phyloP scores from a whole-genome alignment of 2,329 filamentous ascomycete genomes.

The Xylariomycetidae sp. region DNA sequence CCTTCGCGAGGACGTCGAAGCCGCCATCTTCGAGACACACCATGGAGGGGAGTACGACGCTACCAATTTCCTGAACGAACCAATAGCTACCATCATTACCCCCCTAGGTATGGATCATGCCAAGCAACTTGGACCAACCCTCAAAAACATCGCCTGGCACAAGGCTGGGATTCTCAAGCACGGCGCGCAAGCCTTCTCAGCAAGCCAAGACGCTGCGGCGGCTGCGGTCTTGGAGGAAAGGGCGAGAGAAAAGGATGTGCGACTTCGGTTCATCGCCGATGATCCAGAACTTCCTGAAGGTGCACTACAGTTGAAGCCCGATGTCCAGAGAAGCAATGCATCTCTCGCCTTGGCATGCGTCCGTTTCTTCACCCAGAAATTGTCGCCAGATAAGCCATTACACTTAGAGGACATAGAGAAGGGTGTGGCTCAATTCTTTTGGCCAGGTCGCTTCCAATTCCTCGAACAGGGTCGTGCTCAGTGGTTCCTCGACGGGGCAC shows the following conservation, averaged over 20 bases:
- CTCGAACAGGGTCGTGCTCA: conserved; percentile 12
- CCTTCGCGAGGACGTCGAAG: conserved; percentile 37
- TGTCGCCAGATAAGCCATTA: background rate
- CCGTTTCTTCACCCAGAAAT: conserved; percentile 12
- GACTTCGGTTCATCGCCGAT: conserved; percentile 21
- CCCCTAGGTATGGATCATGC: conserved; percentile 45
- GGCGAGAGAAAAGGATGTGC: conserved; percentile 29
- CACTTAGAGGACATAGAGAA: conserved; percentile 16
- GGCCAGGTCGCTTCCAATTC: conserved; percentile 30
- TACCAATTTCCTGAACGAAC: conserved; percentile 41
- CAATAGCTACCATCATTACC: conserved; percentile 40
- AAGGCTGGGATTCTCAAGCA: conserved; percentile 46
- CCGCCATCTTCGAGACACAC: conserved; percentile 40
- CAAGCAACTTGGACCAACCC: conserved; percentile 35
- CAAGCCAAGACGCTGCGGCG: conserved; percentile 25
- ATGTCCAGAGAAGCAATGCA: conserved; percentile 27
- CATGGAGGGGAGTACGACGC: conserved; percentile 43
- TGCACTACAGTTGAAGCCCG: conserved; percentile 14
- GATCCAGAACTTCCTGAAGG: conserved; percentile 16
- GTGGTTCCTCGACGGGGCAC: conserved; percentile 39
- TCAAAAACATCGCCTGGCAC: conserved; percentile 47
- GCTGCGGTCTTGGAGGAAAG: conserved; percentile 28
- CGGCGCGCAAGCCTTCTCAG: conserved; percentile 33
- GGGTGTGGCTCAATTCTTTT: conserved; percentile 23
- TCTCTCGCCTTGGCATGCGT: conserved; percentile 25